Evolutionary conservation across 495 filamentous ascomycete species (phyloP), one percentile per base, ranked within the genome.

Genomic region (Daldinia concentrica): DNA sequence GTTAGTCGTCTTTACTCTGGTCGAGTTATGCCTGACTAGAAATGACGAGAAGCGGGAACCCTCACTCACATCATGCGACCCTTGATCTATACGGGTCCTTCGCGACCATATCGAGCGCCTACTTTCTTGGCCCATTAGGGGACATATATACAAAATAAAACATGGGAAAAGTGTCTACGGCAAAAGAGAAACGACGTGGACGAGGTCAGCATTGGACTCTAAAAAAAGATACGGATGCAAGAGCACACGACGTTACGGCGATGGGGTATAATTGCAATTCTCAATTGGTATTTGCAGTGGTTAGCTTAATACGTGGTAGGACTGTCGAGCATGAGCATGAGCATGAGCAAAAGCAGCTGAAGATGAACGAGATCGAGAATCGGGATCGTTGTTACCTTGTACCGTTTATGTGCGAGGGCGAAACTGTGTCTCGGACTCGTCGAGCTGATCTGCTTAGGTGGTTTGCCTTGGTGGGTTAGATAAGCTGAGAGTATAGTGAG

Each of bases 101-200:
- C 15, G 50, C 39, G 29, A 29, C 43, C 43, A 22, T 29, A 32
- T 58, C 41, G 59, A 64, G 61, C 48, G 45, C 54, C 64, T 39
- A 61, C 36, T 22, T 51, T 9, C 26, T 57, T 29, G 26, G 39
- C 34, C 54, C 36, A 43, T 52, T 30, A 30, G 5, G 36, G 30
- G 66, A 57, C 66, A 69, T 69, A 69, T 73, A 73, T 66, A 69
- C 41, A 63, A 59, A 64, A 73, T 58, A 61, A 50, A 62, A 36
- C 62, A 60, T 26, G 22, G 57, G 30, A 64, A 59, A 58, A 30
- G 51, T 51, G 58, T 54, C 62, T 54, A 51, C 60, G 17, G 36
- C 32, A 52, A 62, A 59, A 32, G 29, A 52, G 41, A 69, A 58
- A 72, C 43, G 70, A 68, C 37, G 50, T 61, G 48, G 61, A 64